Evolutionary conservation across 768 basidiomycete genomes (phyloP).

Genomic region (Lactarius akahatsu): DNA sequence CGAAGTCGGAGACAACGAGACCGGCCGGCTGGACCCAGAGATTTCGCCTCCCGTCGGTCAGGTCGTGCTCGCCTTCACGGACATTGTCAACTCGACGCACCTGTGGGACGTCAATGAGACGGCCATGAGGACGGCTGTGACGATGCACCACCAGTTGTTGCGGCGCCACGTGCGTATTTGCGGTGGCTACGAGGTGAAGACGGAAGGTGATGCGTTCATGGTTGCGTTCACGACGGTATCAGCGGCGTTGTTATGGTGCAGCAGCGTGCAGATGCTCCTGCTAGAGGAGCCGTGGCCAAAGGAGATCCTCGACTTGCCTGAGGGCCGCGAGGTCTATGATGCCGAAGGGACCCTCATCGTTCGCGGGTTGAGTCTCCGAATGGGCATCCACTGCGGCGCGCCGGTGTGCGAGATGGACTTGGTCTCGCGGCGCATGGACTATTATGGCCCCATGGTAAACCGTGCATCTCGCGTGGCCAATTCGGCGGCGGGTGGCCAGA

Average conservation of each 20-base stretch:
- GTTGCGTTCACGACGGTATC: constrained; percentile 91
- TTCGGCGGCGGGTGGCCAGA: constrained; percentile 87
- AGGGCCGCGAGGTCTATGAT: constrained; percentile 80
- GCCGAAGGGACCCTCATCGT: constrained; percentile 65
- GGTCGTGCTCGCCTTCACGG: constrained; percentile 93
- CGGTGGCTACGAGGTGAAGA: constrained; percentile 98
- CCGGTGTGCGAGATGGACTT: constrained; percentile 89
- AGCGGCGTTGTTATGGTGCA: constrained; percentile 85
- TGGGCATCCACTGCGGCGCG: constrained; percentile 93
- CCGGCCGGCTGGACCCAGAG: constrained; percentile 69
- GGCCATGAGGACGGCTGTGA: constrained; percentile 93
- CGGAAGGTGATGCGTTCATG: constrained; percentile 99
- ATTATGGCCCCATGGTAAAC: constrained; percentile 96
- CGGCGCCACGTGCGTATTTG: constrained; percentile 84
- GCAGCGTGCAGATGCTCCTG: constrained; percentile 81
- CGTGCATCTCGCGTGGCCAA: constrained; percentile 83
- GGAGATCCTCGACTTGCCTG: constrained; percentile 90
- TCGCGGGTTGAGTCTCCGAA: constrained; percentile 89
- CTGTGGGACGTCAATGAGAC: constrained; percentile 89
- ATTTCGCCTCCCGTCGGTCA: constrained; percentile 84
- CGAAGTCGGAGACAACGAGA: constrained; percentile 54
- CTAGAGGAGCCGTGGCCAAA: constrained; percentile 85
- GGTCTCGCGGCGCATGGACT: constrained; percentile 89
- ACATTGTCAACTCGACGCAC: constrained; percentile 95
- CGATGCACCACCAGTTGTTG: constrained; percentile 82